A percentile compares a stretch with the other conserved stretches of the same genome.
These are phyloP conservation scores for Apiospora rasikravindrae DNA, from an alignment of 2,329 filamentous ascomycete species.

Conservation along the genomic window DNA sequence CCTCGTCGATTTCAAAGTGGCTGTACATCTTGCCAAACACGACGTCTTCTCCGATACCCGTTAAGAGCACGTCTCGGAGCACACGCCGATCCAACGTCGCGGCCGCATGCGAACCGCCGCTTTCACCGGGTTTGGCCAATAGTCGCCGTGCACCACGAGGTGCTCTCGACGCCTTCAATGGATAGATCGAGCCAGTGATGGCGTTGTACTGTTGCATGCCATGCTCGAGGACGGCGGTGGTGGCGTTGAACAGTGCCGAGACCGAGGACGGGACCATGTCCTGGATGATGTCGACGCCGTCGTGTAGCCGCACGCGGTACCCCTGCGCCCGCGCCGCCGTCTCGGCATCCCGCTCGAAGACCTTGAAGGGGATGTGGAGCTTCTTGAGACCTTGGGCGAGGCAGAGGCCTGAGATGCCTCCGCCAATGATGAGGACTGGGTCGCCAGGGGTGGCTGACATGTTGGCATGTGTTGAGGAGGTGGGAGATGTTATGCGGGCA, in stretches of 20 bases:
- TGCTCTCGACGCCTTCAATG: not conserved
- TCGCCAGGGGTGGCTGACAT: not conserved
- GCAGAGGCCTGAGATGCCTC: constrained; percentile 41
- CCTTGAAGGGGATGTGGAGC: constrained; percentile 39
- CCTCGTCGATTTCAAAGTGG: constrained; percentile 25
- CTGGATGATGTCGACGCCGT: constrained; percentile 30
- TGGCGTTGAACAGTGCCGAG: constrained; percentile 29
- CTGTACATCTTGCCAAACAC: constrained; percentile 39
- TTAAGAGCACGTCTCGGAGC: constrained; percentile 39
- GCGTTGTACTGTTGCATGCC: constrained; percentile 16
- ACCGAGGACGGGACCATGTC: constrained; percentile 24
- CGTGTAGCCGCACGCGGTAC: constrained; percentile 41
- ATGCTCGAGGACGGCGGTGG: constrained; percentile 21
- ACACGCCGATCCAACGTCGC: constrained; percentile 38
- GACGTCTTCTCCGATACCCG: constrained; percentile 36
- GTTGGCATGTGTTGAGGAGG: not conserved
- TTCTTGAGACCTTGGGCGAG: constrained; percentile 43
- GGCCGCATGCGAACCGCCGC: constrained; percentile 25
- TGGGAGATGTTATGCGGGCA: no score
- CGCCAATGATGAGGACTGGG: constrained; percentile 42
- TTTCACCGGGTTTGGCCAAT: constrained; percentile 20
- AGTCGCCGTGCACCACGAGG: not conserved
- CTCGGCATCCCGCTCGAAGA: constrained; percentile 42
- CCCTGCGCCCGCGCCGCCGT: constrained; percentile 40
- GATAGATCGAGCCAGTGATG: constrained; percentile 20